Conservation (phyloP, 129 eudicot species). For the Pulicaria dysenterica region DNA sequence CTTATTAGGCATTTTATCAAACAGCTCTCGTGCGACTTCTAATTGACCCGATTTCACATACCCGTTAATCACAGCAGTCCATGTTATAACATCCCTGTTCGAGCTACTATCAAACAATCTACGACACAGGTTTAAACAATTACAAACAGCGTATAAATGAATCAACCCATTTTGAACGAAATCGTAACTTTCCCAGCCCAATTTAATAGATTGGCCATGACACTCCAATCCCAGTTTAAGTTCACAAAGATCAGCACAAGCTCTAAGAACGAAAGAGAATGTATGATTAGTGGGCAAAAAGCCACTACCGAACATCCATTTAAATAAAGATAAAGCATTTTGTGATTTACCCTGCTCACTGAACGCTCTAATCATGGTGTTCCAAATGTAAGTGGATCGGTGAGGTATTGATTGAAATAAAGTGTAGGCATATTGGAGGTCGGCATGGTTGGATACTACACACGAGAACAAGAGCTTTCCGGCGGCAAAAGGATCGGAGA, state of each 20-base stretch:
- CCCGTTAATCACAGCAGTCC: slow-evolving; percentile 74
- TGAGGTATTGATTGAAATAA: slow-evolving; percentile 48
- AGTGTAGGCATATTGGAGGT: slow-evolving; percentile 36
- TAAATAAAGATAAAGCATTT: slow-evolving; percentile 43
- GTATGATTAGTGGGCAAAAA: slow-evolving; percentile 64
- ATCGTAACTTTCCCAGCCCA: slow-evolving; percentile 81
- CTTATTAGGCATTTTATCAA: slow-evolving; percentile 76
- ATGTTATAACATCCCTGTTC: slow-evolving; percentile 61
- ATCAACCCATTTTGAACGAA: slow-evolving; percentile 80
- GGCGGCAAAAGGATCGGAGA: slow-evolving; percentile 65
- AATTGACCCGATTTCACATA: slow-evolving; percentile 49
- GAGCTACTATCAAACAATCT: slow-evolving; percentile 55
- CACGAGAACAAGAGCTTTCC: slow-evolving; percentile 51
- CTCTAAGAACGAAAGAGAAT: slow-evolving; percentile 68
- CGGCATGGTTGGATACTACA: slow-evolving; percentile 19
- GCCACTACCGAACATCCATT: slow-evolving; percentile 44
- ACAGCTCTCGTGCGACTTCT: slow-evolving; percentile 56
- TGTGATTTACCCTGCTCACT: slow-evolving; percentile 38
- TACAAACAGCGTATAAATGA: slow-evolving; percentile 63
- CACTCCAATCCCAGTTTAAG: slow-evolving; percentile 46
- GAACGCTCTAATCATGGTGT: slow-evolving; percentile 58
- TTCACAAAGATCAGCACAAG: slow-evolving; percentile 53
- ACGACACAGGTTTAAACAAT: slow-evolving; percentile 40
- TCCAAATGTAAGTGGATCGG: slow-evolving; percentile 61
- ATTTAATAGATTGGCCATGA: slow-evolving; percentile 52